Conservation (phyloP, 495 filamentous ascomycete genomes). For the Neohortaea acidophila region DNA sequence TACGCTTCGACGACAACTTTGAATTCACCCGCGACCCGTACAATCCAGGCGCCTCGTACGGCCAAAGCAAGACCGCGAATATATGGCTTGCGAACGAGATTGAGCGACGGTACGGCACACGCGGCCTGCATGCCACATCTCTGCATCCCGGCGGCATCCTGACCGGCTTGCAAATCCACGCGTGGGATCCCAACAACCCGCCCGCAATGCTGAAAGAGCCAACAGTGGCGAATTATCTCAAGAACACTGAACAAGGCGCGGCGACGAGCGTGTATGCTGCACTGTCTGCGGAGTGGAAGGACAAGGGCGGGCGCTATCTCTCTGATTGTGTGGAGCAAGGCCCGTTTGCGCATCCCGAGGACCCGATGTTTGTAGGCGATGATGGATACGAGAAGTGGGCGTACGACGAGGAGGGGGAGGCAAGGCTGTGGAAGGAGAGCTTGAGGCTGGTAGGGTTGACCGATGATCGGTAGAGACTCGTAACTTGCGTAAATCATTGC, state of each 20-base stretch:
- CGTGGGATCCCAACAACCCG: constrained; percentile 1
- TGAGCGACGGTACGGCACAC: constrained; percentile 16
- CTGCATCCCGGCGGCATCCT: constrained; percentile 21
- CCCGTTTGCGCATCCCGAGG: constrained; percentile 2
- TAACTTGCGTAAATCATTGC: too few species aligned
- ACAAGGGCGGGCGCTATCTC: constrained; percentile 21
- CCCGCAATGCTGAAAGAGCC: background rate
- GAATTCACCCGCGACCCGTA: constrained; percentile 28
- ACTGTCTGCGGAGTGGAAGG: constrained; percentile 17
- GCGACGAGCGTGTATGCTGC: constrained; percentile 22
- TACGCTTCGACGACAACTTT: constrained; percentile 26
- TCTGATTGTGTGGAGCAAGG: constrained; percentile 22
- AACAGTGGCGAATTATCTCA: constrained; percentile 7
- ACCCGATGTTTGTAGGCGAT: constrained; percentile 4
- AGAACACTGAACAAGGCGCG: constrained; percentile 22
- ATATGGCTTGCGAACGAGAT: constrained; percentile 22
- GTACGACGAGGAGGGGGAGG: constrained; percentile 28
- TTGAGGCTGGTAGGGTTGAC: constrained; percentile 27
- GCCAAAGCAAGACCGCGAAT: constrained; percentile 21
- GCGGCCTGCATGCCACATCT: constrained; percentile 11
- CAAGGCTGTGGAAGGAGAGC: constrained; percentile 32
- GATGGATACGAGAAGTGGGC: constrained; percentile 27
- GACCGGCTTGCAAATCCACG: constrained; percentile 7
- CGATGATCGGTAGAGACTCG: constrained; percentile 10
- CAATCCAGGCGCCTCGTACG: constrained; percentile 24